Evolutionary conservation across 345 rosid genomes (phyloP), one percentile per base, ranked within the genome.

Genomic region (Clausena lansium): DNA sequence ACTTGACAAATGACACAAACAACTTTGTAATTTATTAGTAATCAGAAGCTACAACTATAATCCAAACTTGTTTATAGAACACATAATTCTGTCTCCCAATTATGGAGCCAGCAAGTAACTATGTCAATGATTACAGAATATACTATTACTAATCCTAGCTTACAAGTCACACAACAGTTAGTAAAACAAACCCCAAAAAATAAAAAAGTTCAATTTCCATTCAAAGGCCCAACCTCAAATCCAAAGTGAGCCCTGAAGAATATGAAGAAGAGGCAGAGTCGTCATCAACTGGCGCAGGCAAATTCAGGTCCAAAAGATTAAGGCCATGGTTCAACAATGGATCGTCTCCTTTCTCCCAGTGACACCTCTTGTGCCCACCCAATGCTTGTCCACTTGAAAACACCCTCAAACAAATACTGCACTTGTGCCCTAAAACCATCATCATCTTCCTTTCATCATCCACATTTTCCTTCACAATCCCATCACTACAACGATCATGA

Each of bases 351-450:
- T 67, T 90, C 83, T 90, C 98, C 94, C 93, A 89, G 60, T 90
- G 98, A 79, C 88, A 89, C 79, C 96, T 90, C 87, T 82, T 93
- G 70, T 93, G 98, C 6, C 98, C 96, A 2, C 92, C 94, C 1
- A 93, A 86, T 36, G 96, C 96, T 71, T 93, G 96, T 76, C 98
- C 96, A 75, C 84, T 90, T 0, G 91, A 70, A 76, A 90, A 93
- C 66, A 88, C 88, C 82, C 87, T 88, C 69, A 55, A 83, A 78
- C 96, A 93, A 5, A 93, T 80, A 45, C 89, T 83, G 19, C 98
- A 91, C 84, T 85, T 83, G 78, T 91, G 63, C 62, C 86, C 90
- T 19, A 71, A 78, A 64, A 80, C 74, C 81, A 74, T 35, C 70
- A 84, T n/a, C 72, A 83, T 58, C 20, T 60, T 78, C 80, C 76